Evolutionary conservation across 2,329 filamentous ascomycete genomes (phyloP).

Genomic region (Pestalotiopsis sp.): DNA sequence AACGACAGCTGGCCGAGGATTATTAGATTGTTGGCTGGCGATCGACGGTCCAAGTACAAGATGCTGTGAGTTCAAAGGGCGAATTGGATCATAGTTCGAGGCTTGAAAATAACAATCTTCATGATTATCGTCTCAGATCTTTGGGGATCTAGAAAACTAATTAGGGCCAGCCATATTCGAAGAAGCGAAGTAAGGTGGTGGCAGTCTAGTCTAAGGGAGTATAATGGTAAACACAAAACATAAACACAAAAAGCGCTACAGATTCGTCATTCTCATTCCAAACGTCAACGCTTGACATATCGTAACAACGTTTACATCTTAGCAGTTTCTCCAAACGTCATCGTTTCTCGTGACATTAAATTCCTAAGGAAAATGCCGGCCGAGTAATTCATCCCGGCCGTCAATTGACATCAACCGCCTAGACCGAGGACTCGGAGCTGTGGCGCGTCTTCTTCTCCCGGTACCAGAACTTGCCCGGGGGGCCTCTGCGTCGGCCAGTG

Average conservation of each 20-base stretch:
- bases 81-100: neutral
- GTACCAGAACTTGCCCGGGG: neutral
- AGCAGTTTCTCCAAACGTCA: neutral
- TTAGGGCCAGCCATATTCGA: neutral
- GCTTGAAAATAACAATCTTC: neutral
- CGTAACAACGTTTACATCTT: neutral
- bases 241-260: neutral
- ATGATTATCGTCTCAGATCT: neutral
- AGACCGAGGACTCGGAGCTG: slow-evolving; percentile 3
- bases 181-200: neutral
- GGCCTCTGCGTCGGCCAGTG: neutral
- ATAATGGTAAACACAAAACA: neutral
- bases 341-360: neutral
- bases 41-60: no score
- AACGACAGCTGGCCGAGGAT: neutral
- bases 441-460: neutral
- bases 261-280: neutral
- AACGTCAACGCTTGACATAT: neutral
- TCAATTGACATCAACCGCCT: neutral
- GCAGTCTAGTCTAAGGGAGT: neutral
- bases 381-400: neutral
- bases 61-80: no score
- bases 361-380: neutral
- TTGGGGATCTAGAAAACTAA: neutral
- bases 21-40: neutral